Conservation (phyloP, 1,284 basidiomycete species). For the Veloporphyrellus conicus region DNA sequence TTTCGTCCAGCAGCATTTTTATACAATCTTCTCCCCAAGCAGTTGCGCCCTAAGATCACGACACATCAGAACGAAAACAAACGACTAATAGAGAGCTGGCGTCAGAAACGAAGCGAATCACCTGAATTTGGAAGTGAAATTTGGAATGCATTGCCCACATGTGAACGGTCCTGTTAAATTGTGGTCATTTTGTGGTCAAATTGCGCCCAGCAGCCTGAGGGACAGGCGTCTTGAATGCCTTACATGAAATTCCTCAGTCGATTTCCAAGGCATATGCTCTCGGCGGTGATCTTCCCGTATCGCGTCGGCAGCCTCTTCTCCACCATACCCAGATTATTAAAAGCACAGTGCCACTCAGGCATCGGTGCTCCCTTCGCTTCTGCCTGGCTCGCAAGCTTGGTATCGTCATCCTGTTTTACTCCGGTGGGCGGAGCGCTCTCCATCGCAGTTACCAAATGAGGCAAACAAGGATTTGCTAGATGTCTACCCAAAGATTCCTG, state of each 20-base stretch:
- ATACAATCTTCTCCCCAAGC: too few relatives aligned
- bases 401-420: too few relatives aligned
- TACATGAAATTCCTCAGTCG: conserved; percentile 11
- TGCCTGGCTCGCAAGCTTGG: not conserved
- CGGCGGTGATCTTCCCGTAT: conserved; percentile 4
- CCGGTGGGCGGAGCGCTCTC: not conserved
- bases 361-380: not conserved
- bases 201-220: too few relatives aligned
- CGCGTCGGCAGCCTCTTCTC: conserved; percentile 13
- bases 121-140: conserved; percentile 15
- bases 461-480: conserved; percentile 15
- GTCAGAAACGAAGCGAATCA: not conserved
- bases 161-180: conserved; percentile 11
- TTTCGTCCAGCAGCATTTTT: too few relatives aligned
- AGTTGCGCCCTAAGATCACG: conserved; percentile 14
- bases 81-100: not conserved
- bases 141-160: conserved; percentile 23
- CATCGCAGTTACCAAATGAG: conserved; percentile 7
- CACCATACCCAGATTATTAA: conserved; percentile 16
- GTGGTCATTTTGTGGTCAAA: not conserved
- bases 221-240: not conserved
- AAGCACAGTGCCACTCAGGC: conserved; percentile 10
- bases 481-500: conserved; percentile 18
- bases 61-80: not conserved
- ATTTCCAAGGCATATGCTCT: conserved; percentile 5